Percentiles rank a stretch among this genome's conserved stretches.
phyloP scores from a whole-genome alignment of 2,329 filamentous ascomycete genomes.

The Zasmidium angulare region DNA sequence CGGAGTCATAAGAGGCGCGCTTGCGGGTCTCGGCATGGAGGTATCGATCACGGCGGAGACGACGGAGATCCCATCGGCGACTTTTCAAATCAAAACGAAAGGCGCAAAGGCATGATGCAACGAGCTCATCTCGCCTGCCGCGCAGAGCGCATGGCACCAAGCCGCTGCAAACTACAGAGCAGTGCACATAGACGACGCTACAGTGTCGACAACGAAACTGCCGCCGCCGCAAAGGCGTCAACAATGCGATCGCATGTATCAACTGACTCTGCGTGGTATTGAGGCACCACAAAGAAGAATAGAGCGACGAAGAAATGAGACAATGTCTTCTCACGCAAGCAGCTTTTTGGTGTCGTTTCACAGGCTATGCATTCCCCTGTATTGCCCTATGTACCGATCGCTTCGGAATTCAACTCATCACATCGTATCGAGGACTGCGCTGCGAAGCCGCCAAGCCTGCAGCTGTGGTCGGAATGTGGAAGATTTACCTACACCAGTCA shows the following conservation, averaged over 20 bases:
- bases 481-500: slow-evolving; percentile 1
- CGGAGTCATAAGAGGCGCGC: slow-evolving; percentile 84
- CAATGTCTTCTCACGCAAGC: neutral
- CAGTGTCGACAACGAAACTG: too few species aligned
- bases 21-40: slow-evolving; percentile 86
- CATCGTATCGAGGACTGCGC: slow-evolving; percentile 10
- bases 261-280: too few species aligned
- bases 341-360: slow-evolving; percentile 15
- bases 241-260: too few species aligned
- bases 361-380: slow-evolving; percentile 15
- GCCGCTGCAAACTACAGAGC: neutral
- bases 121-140: neutral
- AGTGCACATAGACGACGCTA: neutral
- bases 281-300: too few species aligned
- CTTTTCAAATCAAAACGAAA: slow-evolving; percentile 92
- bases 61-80: slow-evolving; percentile 79
- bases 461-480: neutral
- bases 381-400: slow-evolving; percentile 9
- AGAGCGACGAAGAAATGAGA: neutral
- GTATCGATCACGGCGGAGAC: slow-evolving; percentile 91
- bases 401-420: slow-evolving; percentile 5
- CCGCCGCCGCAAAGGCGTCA: too few species aligned
- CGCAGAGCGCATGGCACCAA: neutral
- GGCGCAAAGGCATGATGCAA: slow-evolving; percentile 60
- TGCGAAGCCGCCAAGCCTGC: neutral